These are phyloP conservation scores for Xylaria nigripes DNA, from an alignment of 495 filamentous ascomycete genomes.

Conservation along the genomic window DNA sequence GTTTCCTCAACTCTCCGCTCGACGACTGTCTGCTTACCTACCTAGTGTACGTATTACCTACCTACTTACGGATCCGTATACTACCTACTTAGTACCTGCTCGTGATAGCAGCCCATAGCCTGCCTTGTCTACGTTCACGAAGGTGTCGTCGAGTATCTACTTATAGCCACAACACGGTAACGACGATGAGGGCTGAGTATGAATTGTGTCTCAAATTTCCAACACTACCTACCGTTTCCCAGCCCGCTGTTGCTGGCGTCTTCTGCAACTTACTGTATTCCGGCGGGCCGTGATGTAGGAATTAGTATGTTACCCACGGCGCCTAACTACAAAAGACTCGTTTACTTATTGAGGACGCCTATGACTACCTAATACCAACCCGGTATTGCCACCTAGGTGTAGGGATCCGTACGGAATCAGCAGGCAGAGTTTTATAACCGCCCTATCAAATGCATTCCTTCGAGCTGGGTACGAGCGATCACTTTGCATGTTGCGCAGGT, in stretches of 20 bases:
- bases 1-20: conserved; percentile 18
- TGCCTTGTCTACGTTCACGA: too few species aligned
- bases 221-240: too few species aligned
- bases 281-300: background rate
- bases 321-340: conserved; percentile 24
- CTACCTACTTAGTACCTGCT: background rate
- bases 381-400: too few species aligned
- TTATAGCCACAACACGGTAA: too few species aligned
- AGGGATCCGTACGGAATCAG: too few species aligned
- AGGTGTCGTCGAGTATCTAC: too few species aligned
- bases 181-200: too few species aligned
- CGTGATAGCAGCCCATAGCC: background rate
- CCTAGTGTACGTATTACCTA: too few species aligned
- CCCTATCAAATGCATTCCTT: conserved; percentile 23
- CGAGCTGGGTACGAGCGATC: conserved; percentile 18
- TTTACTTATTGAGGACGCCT: conserved; percentile 21
- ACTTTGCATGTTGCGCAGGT: conserved; percentile 23
- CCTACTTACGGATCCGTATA: background rate
- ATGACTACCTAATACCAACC: too few species aligned
- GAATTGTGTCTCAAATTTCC: too few species aligned
- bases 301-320: conserved; percentile 13
- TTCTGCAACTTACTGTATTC: conserved; percentile 15
- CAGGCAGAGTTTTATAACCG: conserved; percentile 12
- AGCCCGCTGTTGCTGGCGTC: too few species aligned
- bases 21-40: conserved; percentile 7